Percentiles rank a stretch among this genome's conserved stretches.
Evolutionary conservation across 345 rosid genomes (phyloP).

Genomic region (Lenwebbia sp.): DNA sequence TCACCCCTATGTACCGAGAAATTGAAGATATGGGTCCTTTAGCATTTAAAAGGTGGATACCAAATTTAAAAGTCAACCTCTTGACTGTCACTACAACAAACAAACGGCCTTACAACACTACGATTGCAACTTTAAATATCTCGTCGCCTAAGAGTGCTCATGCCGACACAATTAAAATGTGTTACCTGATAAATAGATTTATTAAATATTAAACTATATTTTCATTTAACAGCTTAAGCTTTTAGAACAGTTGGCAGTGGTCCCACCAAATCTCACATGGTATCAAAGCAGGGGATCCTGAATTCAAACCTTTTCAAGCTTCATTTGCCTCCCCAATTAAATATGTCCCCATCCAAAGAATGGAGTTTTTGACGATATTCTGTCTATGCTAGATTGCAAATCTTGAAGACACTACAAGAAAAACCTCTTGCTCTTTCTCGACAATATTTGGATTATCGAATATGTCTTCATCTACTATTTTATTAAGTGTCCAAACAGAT

Average conservation of each 20-base stretch:
- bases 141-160: neutral
- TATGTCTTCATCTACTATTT: neutral
- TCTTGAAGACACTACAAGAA: neutral
- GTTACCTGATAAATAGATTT: neutral
- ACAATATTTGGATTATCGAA: neutral
- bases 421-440: neutral
- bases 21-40: no score
- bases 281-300: no score
- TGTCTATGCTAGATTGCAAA: neutral
- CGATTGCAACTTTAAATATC: neutral
- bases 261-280: no score
- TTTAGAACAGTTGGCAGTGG: no score
- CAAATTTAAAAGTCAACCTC: neutral
- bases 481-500: neutral
- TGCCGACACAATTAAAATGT: neutral
- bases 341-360: neutral
- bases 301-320: no score
- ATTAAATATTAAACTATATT: no score
- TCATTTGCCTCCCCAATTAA: no score
- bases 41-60: no score
- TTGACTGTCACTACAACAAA: neutral
- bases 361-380: neutral
- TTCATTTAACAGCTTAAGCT: no score
- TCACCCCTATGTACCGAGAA: no score
- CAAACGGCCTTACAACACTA: neutral